Evolutionary conservation across 2,329 filamentous ascomycete genomes (phyloP), one percentile per base, ranked within the genome.

Genomic region (Verticillium nubilum): DNA sequence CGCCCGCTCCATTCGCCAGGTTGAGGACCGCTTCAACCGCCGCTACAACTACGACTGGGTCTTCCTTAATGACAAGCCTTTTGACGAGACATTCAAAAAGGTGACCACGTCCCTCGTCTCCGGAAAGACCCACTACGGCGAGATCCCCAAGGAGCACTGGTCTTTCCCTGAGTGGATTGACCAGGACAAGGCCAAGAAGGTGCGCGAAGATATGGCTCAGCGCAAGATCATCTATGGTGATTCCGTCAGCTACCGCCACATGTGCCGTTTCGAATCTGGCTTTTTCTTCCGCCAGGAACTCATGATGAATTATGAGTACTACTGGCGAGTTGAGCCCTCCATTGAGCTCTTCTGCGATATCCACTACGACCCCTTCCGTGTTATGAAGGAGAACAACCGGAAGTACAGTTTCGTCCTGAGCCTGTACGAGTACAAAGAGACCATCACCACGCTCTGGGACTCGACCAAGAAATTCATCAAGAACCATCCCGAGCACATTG

Each of bases 21-120:
- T 99, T 59, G 95, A 99, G 77, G 95, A 99, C 75, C 91, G 95
- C 71, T 99, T 99, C 86, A 99, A 99, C 80, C 86, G 87, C 69
- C 90, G 94, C 69, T 98, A 90, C 80, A 88, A 96, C 80, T 99
- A 99, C 77, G 94, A 98, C 73, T 99, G 96, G 96, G 94, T 99
- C 58, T 99, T 99, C 79, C 80, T 99, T 63, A 99, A 99, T 76
- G 95, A 99, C 73, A 86, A 93, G 73, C 91, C 92, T 0, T 99
- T 99, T 70, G 90, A 97, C 71, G 90, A 91, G 3, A 87, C 86
- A 10, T 99, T 99, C 83, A 98, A 93, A 76, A 94, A 92, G 75
- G 83, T 98, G 65, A 99, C 95, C 4, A 84, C 84, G 4, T 88
- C 92, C 1, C 84, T 99, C 37, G 90, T 96, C n/a, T 98, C 94